Base-by-base conservation (phyloP, 2,329 filamentous ascomycete species). In the Aspergillus terreus region DNA sequence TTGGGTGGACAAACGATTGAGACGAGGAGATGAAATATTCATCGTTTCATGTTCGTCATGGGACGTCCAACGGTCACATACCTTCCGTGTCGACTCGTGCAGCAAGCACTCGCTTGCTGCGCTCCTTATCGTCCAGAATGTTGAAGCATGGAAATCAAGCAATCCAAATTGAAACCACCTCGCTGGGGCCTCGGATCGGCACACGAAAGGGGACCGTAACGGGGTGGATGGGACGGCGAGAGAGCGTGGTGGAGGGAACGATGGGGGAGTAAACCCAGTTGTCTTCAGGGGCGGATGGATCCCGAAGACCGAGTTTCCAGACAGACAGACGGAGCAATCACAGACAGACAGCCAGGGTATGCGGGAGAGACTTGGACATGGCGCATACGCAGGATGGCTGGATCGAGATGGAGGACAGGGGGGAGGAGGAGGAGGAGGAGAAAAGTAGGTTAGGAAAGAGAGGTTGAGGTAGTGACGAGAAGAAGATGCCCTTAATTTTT, bases 51-150 rank as follows among this genome's bases (percentile, higher is more conserved):
- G 14, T n/a, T 25, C 14, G 23, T n/a, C 38, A 23, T 19, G 23
- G 43, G 40, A 15, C 21, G 15, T 30, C 38, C 23, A 42, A 51
- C 27, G n/a, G 35, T 10, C 9, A 38, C 71, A 55, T 60, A 74
- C 72, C 68, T 72, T 74, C 72, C 72, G 71, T 72, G 64, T 74
- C 69, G 71, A 71, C 70, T 69, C 65, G 66, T 69, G 71, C 71
- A 73, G 71, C 72, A 74, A 75, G 71, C 72, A 70, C 68, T 69
- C 68, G 72, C 72, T 74, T 73, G 72, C 72, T 68, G 72, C 72
- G 70, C 64, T 65, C 63, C 59, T 70, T 73, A 73, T 68, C 58
- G 63, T 65, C 65, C 66, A 70, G 65, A 74, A 74, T 73, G 62
- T 68, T 73, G 71, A 72, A 70, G 70, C 71, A 74, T 74, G 70